Conservation (phyloP, 179 eudicot genomes). For the Gypsophila paniculata region DNA sequence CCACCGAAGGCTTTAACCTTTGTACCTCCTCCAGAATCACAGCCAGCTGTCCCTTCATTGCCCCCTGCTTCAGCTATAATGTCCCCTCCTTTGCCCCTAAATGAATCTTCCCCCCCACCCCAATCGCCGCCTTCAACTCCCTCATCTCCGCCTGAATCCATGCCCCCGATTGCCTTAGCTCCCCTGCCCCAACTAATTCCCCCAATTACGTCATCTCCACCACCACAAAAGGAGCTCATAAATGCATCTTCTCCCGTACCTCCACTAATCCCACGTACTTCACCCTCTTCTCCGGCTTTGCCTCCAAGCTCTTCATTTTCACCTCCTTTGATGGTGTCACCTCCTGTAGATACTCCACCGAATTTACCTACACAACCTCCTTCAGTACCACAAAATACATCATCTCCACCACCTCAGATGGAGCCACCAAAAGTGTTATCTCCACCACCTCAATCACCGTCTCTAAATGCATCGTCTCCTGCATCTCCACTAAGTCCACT, state of each 20-base stretch:
- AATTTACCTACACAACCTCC: conserved; percentile 21
- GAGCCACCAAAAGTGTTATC: background rate
- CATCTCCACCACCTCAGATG: background rate
- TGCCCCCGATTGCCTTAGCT: conserved; percentile 10
- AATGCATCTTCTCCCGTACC: conserved; percentile 6
- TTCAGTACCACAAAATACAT: conserved; percentile 20
- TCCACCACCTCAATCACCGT: background rate
- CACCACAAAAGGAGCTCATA: conserved; percentile 2
- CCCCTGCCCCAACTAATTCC: conserved; percentile 7
- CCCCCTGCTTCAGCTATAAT: conserved; percentile 17
- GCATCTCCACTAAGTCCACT: conserved; percentile 8
- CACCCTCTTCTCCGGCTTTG: conserved; percentile 5
- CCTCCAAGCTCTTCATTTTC: conserved; percentile 20
- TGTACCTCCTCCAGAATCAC: conserved; percentile 20
- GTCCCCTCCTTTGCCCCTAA: conserved; percentile 26
- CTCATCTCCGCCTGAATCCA: conserved; percentile 21
- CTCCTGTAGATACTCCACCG: conserved; percentile 13
- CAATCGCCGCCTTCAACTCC: conserved; percentile 2
- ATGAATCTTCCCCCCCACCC: conserved; percentile 15
- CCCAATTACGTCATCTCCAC: background rate
- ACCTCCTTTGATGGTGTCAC: conserved; percentile 19
- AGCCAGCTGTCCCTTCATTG: conserved; percentile 16
- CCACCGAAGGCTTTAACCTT: conserved; percentile 27
- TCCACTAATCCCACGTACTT: conserved; percentile 2
- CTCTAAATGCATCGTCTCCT: conserved; percentile 6